Percentiles rank a stretch among this genome's conserved stretches.
These are phyloP conservation scores for Didymella exigua DNA, from an alignment of 2,329 filamentous ascomycete genomes.

Conservation along the genomic window DNA sequence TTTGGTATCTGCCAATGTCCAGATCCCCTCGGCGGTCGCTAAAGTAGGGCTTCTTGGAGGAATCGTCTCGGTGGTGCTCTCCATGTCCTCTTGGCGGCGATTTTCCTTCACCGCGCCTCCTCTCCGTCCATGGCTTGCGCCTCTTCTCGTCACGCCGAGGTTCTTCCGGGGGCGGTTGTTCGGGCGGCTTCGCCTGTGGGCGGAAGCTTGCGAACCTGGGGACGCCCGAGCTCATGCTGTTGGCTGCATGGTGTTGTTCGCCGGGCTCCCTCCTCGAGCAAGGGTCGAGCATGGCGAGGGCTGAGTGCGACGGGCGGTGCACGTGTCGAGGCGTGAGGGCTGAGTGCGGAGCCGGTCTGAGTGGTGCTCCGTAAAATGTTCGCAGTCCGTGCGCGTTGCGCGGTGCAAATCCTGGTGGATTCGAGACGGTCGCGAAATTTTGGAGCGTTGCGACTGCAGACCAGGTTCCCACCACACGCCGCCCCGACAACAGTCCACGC, in stretches of 20 bases:
- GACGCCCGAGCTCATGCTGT: conserved; percentile 48
- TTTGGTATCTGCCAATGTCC: conserved; percentile 75
- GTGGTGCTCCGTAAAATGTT: conserved; percentile 8
- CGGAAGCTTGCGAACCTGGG: conserved; percentile 80
- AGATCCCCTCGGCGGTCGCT: conserved; percentile 76
- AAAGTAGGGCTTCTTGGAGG: conserved; percentile 26
- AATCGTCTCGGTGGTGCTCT: conserved; percentile 2
- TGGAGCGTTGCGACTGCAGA: conserved; percentile 18
- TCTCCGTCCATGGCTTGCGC: conserved; percentile 20
- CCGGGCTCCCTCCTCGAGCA: neutral
- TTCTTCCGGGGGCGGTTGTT: conserved; percentile 16
- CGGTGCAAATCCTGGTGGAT: conserved; percentile 8
- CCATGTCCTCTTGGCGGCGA: conserved; percentile 51
- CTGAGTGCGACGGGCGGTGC: neutral
- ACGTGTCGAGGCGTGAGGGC: neutral
- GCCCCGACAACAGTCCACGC: conserved; percentile 28
- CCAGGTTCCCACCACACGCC: conserved; percentile 6
- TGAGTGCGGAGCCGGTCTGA: neutral
- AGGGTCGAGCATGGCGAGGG: neutral
- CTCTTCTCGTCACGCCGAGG: conserved; percentile 10
- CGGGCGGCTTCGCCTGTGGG: conserved; percentile 50
- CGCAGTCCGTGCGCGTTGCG: neutral
- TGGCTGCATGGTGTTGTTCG: neutral
- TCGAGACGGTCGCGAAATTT: conserved; percentile 23
- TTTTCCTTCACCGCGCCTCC: neutral